These are phyloP conservation scores for Xylaria sp. DNA, from an alignment of 2,329 filamentous ascomycete species.

Conservation along the genomic window DNA sequence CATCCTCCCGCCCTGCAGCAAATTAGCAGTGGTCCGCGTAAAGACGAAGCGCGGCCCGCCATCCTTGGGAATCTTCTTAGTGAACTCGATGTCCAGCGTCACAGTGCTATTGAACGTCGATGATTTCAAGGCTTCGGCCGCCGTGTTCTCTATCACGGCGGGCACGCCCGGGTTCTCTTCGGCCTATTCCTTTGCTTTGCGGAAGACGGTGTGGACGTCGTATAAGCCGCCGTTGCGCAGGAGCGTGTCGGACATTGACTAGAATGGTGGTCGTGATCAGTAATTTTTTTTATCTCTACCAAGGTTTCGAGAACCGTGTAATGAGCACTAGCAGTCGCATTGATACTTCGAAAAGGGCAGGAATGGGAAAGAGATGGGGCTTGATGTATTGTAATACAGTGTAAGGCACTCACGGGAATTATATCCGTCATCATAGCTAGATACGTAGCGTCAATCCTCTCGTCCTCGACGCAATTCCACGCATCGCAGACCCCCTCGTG, in stretches of 20 bases:
- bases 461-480: constrained; percentile 41
- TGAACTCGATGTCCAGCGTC: constrained; percentile 47
- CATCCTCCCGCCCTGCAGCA: constrained; percentile 43
- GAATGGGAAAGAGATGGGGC: not conserved
- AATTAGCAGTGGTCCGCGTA: constrained; percentile 38
- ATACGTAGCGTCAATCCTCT: constrained; percentile 44
- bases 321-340: not conserved
- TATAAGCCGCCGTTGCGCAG: constrained; percentile 43
- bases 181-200: constrained; percentile 40
- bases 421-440: constrained; percentile 46
- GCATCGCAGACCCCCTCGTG: constrained; percentile 41
- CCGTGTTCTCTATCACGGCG: constrained; percentile 28
- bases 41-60: constrained; percentile 43
- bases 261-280: not conserved
- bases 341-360: not conserved
- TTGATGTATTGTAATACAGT: no score
- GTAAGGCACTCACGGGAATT: constrained; percentile 28
- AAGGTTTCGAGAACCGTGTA: not conserved
- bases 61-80: constrained; percentile 37
- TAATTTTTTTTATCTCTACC: not conserved
- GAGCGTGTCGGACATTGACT: constrained; percentile 43
- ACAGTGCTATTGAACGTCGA: constrained; percentile 39
- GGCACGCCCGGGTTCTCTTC: constrained; percentile 42
- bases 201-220: constrained; percentile 38
- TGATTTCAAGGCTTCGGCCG: constrained; percentile 38